Evolutionary conservation across 2,329 filamentous ascomycete genomes (phyloP).

Genomic region (Sordariomycetes sp.): DNA sequence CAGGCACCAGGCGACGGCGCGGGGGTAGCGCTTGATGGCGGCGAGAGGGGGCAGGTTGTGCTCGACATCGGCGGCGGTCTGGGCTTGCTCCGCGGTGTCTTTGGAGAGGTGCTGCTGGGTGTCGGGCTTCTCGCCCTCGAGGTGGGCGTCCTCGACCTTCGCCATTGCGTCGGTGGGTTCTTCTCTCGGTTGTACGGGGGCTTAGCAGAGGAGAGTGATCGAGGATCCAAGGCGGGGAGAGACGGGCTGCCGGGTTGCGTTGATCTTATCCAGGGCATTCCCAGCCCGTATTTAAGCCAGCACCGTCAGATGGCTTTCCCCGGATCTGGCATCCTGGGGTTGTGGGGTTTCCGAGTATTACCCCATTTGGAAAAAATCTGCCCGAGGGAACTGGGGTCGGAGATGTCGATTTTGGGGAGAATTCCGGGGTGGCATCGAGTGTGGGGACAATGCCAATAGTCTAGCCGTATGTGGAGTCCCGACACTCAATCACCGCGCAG

Average conservation of each 20-base stretch:
- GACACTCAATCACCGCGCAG: no score
- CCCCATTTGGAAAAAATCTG: background rate
- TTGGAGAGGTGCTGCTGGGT: background rate
- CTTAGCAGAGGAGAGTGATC: background rate
- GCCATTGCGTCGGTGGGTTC: background rate
- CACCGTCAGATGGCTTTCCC: background rate
- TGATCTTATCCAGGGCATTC: background rate
- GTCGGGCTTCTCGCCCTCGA: background rate
- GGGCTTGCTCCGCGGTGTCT: conserved; percentile 9
- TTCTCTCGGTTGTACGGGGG: background rate
- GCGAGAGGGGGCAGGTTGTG: conserved; percentile 15
- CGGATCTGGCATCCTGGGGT: background rate
- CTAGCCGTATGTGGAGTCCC: no score
- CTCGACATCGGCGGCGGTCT: conserved; percentile 19
- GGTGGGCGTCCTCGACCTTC: background rate
- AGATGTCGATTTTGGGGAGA: no score
- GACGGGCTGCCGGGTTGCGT: background rate
- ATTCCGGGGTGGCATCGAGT: no score
- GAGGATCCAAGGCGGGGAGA: background rate
- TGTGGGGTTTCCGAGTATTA: background rate
- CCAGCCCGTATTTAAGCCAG: background rate
- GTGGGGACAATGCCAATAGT: no score
- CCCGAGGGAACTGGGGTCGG: no score
- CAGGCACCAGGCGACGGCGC: conserved; percentile 33
- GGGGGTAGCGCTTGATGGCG: conserved; percentile 65